Base-by-base conservation (phyloP, 140 eudicot species). In the Flaveria floridana region DNA sequence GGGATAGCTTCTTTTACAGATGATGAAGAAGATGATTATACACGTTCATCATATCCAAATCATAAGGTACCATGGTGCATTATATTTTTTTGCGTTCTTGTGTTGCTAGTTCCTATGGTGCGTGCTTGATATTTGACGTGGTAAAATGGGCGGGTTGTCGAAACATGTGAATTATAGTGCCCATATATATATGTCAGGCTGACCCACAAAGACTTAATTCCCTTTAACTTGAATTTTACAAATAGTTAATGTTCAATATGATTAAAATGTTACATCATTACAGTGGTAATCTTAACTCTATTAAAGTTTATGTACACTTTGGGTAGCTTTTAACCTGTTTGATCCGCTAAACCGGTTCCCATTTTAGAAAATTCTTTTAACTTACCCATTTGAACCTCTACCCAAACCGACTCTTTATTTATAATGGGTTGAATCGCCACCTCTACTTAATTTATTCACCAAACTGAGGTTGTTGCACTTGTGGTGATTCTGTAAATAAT, bases 1-100 rank as follows among this genome's bases (percentile, higher is more conserved):
- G 96, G 83, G 63, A 76, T 86, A 7, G 87, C 87, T 58, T 87
- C 95, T 55, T 84, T 84, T 72, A 87, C 96, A 7, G 98, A 92
- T 51, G 95, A 89, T 66, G 96, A 89, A 48, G 83, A 85, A 50
- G 87, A 88, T 76, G 82, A 66, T 48, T 84, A 85, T 46, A 80
- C 85, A 7, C 86, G 76, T 70, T 85, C 90, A 14, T 83, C 91
- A 16, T 71, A 76, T 74, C 78, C 70, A 71, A 82, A 56, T 67
- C 78, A 78, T 16, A 85, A 84, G 95, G 95, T 89, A 84, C 64
- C 56, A 19, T 1, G 6, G 53, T 41, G 61, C 26, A 65, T 20
- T 63, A 20, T 14, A 39, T 61, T 19, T 23, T 57, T 56, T 18
- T 10, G 0, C 1, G 6, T 42, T 23, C 59, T 13, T 47, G 26